These are phyloP conservation scores for Candida gorgasii DNA, from an alignment of 805 yeast genomes.

Conservation along the genomic window DNA sequence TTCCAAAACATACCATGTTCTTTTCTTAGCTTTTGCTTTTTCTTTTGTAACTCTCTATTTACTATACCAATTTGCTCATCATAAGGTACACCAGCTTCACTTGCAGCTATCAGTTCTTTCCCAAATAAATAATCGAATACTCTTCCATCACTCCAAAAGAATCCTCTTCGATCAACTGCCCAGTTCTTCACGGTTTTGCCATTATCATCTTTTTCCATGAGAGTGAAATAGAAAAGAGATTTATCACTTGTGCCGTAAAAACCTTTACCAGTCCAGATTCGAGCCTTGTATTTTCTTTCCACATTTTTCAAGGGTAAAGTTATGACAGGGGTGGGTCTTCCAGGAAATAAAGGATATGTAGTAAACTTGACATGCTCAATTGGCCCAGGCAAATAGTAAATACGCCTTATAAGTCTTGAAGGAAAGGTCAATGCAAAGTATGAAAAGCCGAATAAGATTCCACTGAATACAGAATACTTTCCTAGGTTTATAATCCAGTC, in stretches of 20 bases:
- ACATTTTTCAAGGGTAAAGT: slow-evolving; percentile 62
- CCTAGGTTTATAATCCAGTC: slow-evolving; percentile 35
- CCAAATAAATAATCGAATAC: slow-evolving; percentile 82
- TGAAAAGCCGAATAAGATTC: slow-evolving; percentile 28
- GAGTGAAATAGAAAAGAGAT: slow-evolving; percentile 68
- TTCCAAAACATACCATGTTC: slow-evolving; percentile 65
- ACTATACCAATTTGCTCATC: slow-evolving; percentile 58
- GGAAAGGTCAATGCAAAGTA: slow-evolving; percentile 49
- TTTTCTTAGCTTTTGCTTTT: slow-evolving; percentile 50
- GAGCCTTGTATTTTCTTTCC: slow-evolving; percentile 57
- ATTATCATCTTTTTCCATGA: slow-evolving; percentile 53
- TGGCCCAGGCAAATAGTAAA: slow-evolving; percentile 71
- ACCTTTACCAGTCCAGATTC: slow-evolving; percentile 86
- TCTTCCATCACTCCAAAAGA: slow-evolving; percentile 92
- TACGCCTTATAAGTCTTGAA: slow-evolving; percentile 68
- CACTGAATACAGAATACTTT: slow-evolving; percentile 30
- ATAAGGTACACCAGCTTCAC: slow-evolving; percentile 67
- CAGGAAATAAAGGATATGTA: slow-evolving; percentile 75
- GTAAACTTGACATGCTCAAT: slow-evolving; percentile 61
- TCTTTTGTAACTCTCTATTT: slow-evolving; percentile 47
- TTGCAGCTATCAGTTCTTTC: slow-evolving; percentile 71
- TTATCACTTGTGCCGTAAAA: slow-evolving; percentile 81
- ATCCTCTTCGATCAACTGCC: slow-evolving; percentile 82
- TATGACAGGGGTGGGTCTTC: slow-evolving; percentile 71
- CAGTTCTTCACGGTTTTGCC: slow-evolving; percentile 50